A percentile compares a stretch with the other conserved stretches of the same genome.
These are phyloP conservation scores for Coprinopsis marcescibilis DNA, from an alignment of 768 basidiomycete genomes.

Conservation along the genomic window DNA sequence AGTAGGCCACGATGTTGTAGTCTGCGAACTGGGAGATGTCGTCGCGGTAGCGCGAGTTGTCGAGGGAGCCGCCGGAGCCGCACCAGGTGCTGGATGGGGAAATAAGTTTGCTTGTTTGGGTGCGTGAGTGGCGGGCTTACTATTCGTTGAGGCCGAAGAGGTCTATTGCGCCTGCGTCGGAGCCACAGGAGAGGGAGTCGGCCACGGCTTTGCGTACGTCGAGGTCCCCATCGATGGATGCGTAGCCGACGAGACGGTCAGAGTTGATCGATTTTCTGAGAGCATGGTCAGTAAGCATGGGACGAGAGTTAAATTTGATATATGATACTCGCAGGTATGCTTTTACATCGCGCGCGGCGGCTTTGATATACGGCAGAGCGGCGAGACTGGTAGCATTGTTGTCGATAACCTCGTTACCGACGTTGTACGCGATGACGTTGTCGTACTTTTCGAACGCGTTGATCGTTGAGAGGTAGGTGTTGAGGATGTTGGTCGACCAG, in stretches of 20 bases:
- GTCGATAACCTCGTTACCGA: constrained; percentile 79
- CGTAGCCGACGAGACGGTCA: constrained; percentile 72
- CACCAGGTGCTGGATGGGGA: constrained; percentile 66
- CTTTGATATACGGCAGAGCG: constrained; percentile 84
- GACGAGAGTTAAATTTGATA: neutral
- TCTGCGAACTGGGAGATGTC: constrained; percentile 51
- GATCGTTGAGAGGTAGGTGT: constrained; percentile 75
- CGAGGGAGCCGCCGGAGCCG: constrained; percentile 57
- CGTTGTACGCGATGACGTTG: constrained; percentile 85
- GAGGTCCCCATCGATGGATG: constrained; percentile 70
- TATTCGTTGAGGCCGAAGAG: constrained; percentile 86
- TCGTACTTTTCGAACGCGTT: constrained; percentile 78
- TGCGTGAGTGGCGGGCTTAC: constrained; percentile 35
- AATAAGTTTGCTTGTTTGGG: neutral
- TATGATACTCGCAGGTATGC: constrained; percentile 65
- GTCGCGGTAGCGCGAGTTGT: constrained; percentile 44
- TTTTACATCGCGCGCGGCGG: constrained; percentile 83
- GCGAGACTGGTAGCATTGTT: constrained; percentile 53
- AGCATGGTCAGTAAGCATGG: constrained; percentile 7
- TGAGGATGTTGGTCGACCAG: constrained; percentile 78
- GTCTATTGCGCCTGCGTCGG: constrained; percentile 65
- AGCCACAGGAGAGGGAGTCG: constrained; percentile 73
- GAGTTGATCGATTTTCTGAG: constrained; percentile 59
- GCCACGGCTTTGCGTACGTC: constrained; percentile 64
- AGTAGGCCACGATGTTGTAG: constrained; percentile 81